These are phyloP conservation scores for Trichoderma sp. DNA, from an alignment of 2,329 filamentous ascomycete species.

Conservation along the genomic window DNA sequence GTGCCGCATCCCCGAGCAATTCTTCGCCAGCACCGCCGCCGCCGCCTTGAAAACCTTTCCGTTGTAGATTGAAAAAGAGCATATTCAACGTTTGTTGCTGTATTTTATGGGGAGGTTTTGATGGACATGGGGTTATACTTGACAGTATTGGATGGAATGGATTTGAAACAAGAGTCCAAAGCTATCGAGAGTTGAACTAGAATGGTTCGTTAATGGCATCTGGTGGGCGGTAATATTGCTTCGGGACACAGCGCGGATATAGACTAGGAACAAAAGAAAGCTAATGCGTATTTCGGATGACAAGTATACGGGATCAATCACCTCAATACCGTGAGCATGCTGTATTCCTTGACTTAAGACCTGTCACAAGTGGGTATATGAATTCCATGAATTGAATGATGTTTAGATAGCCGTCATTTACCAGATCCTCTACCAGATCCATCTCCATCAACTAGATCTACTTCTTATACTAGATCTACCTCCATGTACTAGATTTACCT, in stretches of 20 bases:
- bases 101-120: background rate
- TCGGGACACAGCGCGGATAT: conserved; percentile 7
- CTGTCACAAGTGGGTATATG: background rate
- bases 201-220: background rate
- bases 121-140: background rate
- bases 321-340: background rate
- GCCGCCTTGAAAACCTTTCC: conserved; percentile 27
- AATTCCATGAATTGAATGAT: too few species aligned
- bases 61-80: background rate
- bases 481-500: too few species aligned
- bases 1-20: conserved; percentile 25
- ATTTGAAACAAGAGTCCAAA: background rate
- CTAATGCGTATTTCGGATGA: background rate
- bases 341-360: background rate
- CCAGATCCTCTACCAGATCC: too few species aligned
- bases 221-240: background rate
- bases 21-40: conserved; percentile 29
- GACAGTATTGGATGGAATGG: background rate
- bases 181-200: background rate
- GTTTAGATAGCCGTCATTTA: too few species aligned
- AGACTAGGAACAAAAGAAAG: conserved; percentile 3
- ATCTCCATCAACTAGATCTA: too few species aligned
- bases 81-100: background rate
- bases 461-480: too few species aligned
- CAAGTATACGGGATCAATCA: background rate